Evolutionary conservation across 106 monocot species (phyloP).

Genomic region (Agapanthus africanus): DNA sequence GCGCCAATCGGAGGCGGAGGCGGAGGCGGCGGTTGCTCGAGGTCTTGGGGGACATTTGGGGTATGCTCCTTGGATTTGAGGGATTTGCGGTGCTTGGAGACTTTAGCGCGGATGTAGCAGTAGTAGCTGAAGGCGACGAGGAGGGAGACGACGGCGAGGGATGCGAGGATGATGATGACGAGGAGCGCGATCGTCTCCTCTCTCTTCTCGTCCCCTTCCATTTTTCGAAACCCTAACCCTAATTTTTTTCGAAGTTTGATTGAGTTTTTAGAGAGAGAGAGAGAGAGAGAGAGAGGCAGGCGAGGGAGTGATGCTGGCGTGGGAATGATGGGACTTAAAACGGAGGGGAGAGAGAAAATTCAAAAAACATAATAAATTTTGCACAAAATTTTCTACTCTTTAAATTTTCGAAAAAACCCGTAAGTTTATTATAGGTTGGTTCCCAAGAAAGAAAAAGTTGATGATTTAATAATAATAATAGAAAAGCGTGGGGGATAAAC

Average conservation of each 20-base stretch:
- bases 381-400: too few species aligned
- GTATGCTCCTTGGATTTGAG: conserved; percentile 18
- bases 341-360: too few species aligned
- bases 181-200: conserved; percentile 49
- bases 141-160: conserved; percentile 58
- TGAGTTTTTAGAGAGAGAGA: too few species aligned
- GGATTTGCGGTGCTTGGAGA: conserved; percentile 62
- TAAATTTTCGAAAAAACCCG: too few species aligned
- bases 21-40: too few species aligned
- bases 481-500: too few species aligned
- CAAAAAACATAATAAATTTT: too few species aligned
- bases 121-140: conserved; percentile 84
- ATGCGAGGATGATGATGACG: conserved; percentile 72
- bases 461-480: too few species aligned
- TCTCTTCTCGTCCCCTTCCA: conserved; percentile 23
- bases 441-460: too few species aligned
- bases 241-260: not conserved
- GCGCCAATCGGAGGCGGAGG: not conserved
- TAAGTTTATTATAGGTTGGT: too few species aligned
- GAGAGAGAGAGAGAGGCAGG: not conserved
- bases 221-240: conserved; percentile 14
- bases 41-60: not conserved
- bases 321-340: not conserved
- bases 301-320: too few species aligned
- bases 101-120: conserved; percentile 86